phyloP scores from a whole-genome alignment of 2,329 filamentous ascomycete genomes.

The Colletotrichum sp. region DNA sequence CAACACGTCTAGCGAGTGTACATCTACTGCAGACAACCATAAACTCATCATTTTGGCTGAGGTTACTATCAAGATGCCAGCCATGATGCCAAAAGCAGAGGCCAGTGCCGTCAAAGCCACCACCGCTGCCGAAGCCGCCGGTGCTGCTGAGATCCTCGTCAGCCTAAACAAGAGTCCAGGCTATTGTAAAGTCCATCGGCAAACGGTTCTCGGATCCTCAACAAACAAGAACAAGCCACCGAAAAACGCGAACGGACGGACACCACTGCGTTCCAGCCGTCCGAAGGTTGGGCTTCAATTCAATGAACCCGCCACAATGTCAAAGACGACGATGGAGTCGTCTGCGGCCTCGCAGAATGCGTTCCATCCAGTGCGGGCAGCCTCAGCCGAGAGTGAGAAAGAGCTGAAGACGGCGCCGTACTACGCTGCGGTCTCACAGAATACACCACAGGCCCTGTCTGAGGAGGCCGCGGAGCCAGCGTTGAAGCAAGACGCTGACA shows the following conservation, averaged over 20 bases:
- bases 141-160: not conserved
- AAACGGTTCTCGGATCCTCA: not conserved
- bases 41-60: too few species aligned
- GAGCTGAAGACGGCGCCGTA: not conserved
- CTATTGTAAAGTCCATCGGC: not conserved
- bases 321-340: too few species aligned
- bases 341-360: too few species aligned
- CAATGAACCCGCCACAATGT: too few species aligned
- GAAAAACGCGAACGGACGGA: too few species aligned
- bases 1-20: not conserved
- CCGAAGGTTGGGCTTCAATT: too few species aligned
- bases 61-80: too few species aligned
- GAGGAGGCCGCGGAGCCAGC: not conserved
- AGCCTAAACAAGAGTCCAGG: not conserved
- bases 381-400: not conserved
- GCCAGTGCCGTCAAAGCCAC: not conserved
- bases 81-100: not conserved
- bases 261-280: too few species aligned
- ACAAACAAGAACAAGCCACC: too few species aligned
- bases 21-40: not conserved
- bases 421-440: not conserved
- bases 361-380: too few species aligned
- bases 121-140: too few species aligned
- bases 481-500: not conserved
- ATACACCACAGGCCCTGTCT: not conserved